Base-by-base conservation (phyloP, 192 early-diverging fungal genomes). In the Entomortierella beljakovae region DNA sequence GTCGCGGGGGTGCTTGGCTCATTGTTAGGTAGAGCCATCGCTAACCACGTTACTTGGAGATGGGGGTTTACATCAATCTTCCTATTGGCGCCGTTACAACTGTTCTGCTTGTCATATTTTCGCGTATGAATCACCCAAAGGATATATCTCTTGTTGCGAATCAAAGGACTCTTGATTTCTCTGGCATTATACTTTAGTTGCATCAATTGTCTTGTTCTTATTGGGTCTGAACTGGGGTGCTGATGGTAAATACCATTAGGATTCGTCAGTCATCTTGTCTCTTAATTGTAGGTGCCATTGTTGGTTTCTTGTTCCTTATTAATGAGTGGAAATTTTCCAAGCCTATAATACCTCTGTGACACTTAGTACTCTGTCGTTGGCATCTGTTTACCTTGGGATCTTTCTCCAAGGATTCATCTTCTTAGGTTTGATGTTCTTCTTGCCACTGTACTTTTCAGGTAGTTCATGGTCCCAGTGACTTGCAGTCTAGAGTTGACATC, bases 361-460 rank as follows among this genome's bases (percentile, higher is more conserved):
- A 34, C 82, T 89, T 28, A 88, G 86, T 64, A 86, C 84, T 34
- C 87, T 90, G 73, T 87, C 40, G 52, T 80, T 88, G 10, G 67
- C 88, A 15, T 67, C 87, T 35, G 84, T 87, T 22, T 88, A 91
- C 33, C n/a, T 84, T 3, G 80, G 76, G 20, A 82, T 87, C 43
- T 76, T 89, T 33, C 88, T 92, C 61, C 85, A 83, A 38, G 85
- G 89, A 18, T 85, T 88, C 13, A 81, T 83, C 1, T 88, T 86
- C 10, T 84, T 84, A 58, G 83, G 80, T 1, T 68, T 88, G 7
- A 81, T 90, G 10, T 94, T 88, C 69, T 95, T 93, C 80, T 65
- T 91, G 26, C 88, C 91, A 46, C 52, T 88, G 35, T 95, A 90
- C 81, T n/a, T 94, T 94, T 70, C 88, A 94, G 73, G 82, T 95